Conservation (phyloP, 1,139 yeast genomes). For the Blastobotrys ciferrii region DNA sequence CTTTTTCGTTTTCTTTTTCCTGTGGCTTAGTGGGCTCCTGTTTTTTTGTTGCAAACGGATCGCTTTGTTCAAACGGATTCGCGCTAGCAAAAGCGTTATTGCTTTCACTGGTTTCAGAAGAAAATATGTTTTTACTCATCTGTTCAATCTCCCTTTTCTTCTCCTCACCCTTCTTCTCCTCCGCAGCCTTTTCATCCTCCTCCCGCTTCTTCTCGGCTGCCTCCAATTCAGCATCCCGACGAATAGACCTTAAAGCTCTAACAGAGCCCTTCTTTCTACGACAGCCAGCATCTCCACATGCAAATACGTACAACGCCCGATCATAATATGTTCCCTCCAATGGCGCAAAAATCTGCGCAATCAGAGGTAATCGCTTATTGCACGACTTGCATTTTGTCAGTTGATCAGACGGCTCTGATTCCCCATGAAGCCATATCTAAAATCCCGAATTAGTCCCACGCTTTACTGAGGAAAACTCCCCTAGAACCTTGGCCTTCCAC, state of each 20-base stretch:
- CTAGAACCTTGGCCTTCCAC: no score
- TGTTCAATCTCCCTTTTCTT: slow-evolving; percentile 19
- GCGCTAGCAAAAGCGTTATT: slow-evolving; percentile 26
- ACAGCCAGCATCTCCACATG: slow-evolving; percentile 64
- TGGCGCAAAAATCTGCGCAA: slow-evolving; percentile 80
- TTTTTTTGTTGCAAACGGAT: slow-evolving; percentile 25
- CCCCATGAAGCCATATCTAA: slow-evolving; percentile 48
- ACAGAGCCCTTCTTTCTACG: slow-evolving; percentile 66
- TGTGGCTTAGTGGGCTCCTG: slow-evolving; percentile 5
- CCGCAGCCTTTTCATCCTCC: slow-evolving; percentile 43
- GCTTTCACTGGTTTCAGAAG: slow-evolving; percentile 20
- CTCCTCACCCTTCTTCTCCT: slow-evolving; percentile 23
- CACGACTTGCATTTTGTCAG: slow-evolving; percentile 66
- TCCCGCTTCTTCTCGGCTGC: slow-evolving; percentile 46
- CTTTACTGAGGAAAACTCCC: no score
- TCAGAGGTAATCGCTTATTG: slow-evolving; percentile 55
- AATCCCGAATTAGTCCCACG: neutral
- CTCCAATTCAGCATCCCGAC: slow-evolving; percentile 51
- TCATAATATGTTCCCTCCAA: slow-evolving; percentile 67
- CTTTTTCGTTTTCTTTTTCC: slow-evolving; percentile 9
- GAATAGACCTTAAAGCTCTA: slow-evolving; percentile 71
- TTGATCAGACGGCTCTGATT: slow-evolving; percentile 54
- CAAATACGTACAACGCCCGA: slow-evolving; percentile 75
- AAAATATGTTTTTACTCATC: slow-evolving; percentile 18
- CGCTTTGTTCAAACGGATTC: slow-evolving; percentile 20